These are phyloP conservation scores for Clitoria ternatea DNA, from an alignment of 306 rosid species.

Conservation along the genomic window DNA sequence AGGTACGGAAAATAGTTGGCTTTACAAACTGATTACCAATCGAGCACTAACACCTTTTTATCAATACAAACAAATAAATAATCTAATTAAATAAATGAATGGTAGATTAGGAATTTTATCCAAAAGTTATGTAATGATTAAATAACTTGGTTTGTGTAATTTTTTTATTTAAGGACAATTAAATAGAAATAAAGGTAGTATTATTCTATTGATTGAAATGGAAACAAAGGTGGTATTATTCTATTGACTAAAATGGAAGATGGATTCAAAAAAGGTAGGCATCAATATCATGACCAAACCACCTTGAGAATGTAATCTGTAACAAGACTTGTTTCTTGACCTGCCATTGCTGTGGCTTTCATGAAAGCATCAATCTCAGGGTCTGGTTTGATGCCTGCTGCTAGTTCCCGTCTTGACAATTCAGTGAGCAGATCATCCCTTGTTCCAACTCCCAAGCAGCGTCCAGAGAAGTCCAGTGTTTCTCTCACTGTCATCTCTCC, in stretches of 20 bases:
- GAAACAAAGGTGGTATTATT: too few relatives aligned
- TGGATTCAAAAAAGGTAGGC: not conserved
- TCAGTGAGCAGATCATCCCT: slow-evolving; percentile 56
- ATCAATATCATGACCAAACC: slow-evolving; percentile 43
- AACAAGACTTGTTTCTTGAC: slow-evolving; percentile 52
- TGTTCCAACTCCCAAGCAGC: slow-evolving; percentile 66
- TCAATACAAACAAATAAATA: too few relatives aligned
- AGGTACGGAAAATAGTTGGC: too few relatives aligned
- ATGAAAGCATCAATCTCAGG: slow-evolving; percentile 72
- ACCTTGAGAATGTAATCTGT: slow-evolving; percentile 80
- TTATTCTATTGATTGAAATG: too few relatives aligned
- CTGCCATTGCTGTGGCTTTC: slow-evolving; percentile 65
- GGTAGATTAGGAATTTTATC: too few relatives aligned
- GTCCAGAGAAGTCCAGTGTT: slow-evolving; percentile 64
- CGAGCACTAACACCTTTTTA: too few relatives aligned
- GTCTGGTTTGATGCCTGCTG: slow-evolving; percentile 54
- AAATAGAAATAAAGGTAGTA: too few relatives aligned
- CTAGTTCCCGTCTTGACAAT: slow-evolving; percentile 54
- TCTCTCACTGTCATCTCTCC: slow-evolving; percentile 78
- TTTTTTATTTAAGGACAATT: too few relatives aligned
- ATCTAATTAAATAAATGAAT: too few relatives aligned
- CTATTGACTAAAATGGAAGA: not conserved
- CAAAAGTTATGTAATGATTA: too few relatives aligned
- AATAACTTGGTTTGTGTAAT: too few relatives aligned
- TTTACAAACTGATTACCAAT: too few relatives aligned